Evolutionary conservation across 2,329 filamentous ascomycete species (phyloP).

Genomic region (Dothiorella sarmentorum): DNA sequence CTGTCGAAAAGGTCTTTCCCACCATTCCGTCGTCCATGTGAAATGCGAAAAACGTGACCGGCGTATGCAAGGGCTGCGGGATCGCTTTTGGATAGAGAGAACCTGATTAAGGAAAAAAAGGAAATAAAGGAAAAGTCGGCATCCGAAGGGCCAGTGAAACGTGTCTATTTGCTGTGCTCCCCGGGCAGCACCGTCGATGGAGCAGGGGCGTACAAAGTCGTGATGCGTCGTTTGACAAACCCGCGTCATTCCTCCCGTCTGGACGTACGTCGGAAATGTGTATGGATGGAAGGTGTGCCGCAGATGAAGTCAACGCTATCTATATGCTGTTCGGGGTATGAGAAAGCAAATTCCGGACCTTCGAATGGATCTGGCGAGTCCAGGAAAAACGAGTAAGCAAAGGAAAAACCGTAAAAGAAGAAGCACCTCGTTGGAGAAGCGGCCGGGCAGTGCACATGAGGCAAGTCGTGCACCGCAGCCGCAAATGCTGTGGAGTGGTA

Average conservation of each 20-base stretch:
- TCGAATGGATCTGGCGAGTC: slow-evolving; percentile 26
- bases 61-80: slow-evolving; percentile 25
- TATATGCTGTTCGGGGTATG: slow-evolving; percentile 51
- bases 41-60: slow-evolving; percentile 18
- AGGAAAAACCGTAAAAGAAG: slow-evolving; percentile 29
- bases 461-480: slow-evolving; percentile 16
- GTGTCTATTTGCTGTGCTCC: slow-evolving; percentile 35
- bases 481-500: slow-evolving; percentile 27
- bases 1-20: slow-evolving; percentile 9
- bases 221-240: slow-evolving; percentile 36
- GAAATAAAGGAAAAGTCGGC: slow-evolving; percentile 29
- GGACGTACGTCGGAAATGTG: slow-evolving; percentile 25
- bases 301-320: slow-evolving; percentile 49
- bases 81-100: slow-evolving; percentile 37
- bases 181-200: slow-evolving; percentile 40
- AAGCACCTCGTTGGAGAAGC: slow-evolving; percentile 20
- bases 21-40: slow-evolving; percentile 16
- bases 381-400: slow-evolving; percentile 32
- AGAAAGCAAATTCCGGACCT: slow-evolving; percentile 38
- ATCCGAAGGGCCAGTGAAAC: slow-evolving; percentile 36
- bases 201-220: slow-evolving; percentile 39
- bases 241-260: slow-evolving; percentile 25
- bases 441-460: slow-evolving; percentile 6
- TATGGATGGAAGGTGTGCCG: slow-evolving; percentile 39
- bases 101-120: slow-evolving; percentile 27